These are phyloP conservation scores for Sphaceloma murrayae DNA, from an alignment of 2,329 filamentous ascomycete genomes.

Conservation along the genomic window DNA sequence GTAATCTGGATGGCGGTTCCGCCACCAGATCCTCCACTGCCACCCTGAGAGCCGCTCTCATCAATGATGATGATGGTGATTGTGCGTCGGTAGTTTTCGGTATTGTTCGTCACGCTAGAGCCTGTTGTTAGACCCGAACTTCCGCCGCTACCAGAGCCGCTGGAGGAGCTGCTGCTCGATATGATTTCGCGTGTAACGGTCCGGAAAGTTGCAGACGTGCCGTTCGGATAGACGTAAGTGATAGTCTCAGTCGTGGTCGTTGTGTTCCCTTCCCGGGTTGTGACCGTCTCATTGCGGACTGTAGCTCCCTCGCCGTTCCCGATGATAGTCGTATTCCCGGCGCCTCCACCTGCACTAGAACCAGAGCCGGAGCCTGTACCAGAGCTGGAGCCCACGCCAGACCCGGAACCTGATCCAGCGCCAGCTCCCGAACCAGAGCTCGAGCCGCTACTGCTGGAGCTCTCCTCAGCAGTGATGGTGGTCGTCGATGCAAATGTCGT, in stretches of 20 bases:
- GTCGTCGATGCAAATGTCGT: slow-evolving; percentile 3
- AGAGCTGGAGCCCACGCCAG: no score
- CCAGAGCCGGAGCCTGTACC: slow-evolving; percentile 19
- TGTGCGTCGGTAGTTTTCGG: slow-evolving; percentile 3
- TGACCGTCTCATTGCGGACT: slow-evolving; percentile 5
- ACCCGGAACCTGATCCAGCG: slow-evolving; percentile 5
- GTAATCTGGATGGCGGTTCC: slow-evolving; percentile 3
- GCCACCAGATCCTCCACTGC: neutral
- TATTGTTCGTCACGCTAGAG: slow-evolving; percentile 1
- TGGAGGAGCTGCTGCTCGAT: no score
- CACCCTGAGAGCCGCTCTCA: neutral
- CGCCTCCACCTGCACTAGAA: slow-evolving; percentile 20
- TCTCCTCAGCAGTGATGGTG: no score
- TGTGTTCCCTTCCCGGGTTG: slow-evolving; percentile 4
- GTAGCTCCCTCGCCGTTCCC: slow-evolving; percentile 18
- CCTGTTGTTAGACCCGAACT: slow-evolving; percentile 9
- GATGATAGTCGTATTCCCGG: slow-evolving; percentile 19
- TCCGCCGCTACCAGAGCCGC: slow-evolving; percentile 13
- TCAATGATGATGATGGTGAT: slow-evolving; percentile 15
- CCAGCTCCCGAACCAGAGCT: no score
- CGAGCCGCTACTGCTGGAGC: neutral
- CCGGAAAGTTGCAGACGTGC: slow-evolving; percentile 2
- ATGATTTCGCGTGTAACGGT: neutral
- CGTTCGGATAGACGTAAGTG: slow-evolving; percentile 10
- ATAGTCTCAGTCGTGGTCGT: slow-evolving; percentile 1